Evolutionary conservation across 1,139 yeast genomes (phyloP).

Genomic region (Taiozyma sp.): DNA sequence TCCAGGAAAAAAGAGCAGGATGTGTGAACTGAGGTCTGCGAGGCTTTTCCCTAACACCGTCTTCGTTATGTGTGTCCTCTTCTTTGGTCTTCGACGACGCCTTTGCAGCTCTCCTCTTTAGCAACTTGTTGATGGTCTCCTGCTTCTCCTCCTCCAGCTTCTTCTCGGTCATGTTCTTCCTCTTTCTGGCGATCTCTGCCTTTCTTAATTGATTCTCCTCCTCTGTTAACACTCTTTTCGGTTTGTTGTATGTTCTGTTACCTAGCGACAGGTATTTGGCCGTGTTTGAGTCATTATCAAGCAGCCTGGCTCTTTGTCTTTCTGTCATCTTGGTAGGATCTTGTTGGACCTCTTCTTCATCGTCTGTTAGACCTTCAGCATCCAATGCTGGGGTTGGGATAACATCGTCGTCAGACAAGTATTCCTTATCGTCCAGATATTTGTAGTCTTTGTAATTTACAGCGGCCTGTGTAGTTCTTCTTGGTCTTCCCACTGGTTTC

Average conservation of each 20-base stretch:
- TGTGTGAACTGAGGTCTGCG: conserved; percentile 39
- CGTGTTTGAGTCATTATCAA: conserved; percentile 25
- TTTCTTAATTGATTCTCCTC: conserved; percentile 80
- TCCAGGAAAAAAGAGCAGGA: conserved; percentile 45
- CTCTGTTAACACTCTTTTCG: conserved; percentile 58
- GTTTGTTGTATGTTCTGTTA: conserved; percentile 25
- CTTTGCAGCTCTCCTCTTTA: conserved; percentile 76
- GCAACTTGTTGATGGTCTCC: conserved; percentile 80
- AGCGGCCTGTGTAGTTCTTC: not conserved
- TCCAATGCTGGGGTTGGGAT: conserved; percentile 23
- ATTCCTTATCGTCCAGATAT: not conserved
- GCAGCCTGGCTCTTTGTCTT: conserved; percentile 48
- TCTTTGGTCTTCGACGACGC: conserved; percentile 26
- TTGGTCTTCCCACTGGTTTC: conserved; percentile 1
- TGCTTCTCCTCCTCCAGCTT: conserved; percentile 88
- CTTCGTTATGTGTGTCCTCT: conserved; percentile 33
- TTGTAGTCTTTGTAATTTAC: not conserved
- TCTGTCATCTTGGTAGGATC: conserved; percentile 59
- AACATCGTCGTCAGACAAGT: conserved; percentile 11
- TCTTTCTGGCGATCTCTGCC: conserved; percentile 84
- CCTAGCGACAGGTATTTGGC: conserved; percentile 27
- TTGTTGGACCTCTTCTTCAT: conserved; percentile 22
- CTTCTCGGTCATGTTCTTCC: conserved; percentile 81
- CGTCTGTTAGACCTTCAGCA: conserved; percentile 23
- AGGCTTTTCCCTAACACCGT: conserved; percentile 33